Percentiles rank a stretch among this genome's conserved stretches.
phyloP scores from a whole-genome alignment of 139 green algal genomes.

The Nannochloris sp. region DNA sequence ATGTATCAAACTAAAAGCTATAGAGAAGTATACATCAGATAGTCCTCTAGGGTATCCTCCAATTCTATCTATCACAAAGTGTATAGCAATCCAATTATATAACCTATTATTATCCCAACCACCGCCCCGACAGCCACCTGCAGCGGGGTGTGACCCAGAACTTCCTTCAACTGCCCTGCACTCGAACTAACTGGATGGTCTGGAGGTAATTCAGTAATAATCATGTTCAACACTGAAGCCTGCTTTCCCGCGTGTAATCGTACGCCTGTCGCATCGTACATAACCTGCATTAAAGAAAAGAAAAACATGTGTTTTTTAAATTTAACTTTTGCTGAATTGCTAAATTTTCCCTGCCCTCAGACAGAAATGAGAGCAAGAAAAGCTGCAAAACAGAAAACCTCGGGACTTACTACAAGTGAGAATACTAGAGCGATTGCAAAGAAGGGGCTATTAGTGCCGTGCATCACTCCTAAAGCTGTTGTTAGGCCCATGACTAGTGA shows the following conservation, averaged over 20 bases:
- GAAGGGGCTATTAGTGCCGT: slow-evolving; percentile 41
- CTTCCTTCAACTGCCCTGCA: slow-evolving; percentile 47
- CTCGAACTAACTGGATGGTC: slow-evolving; percentile 58
- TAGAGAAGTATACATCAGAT: background rate
- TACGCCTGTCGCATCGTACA: slow-evolving; percentile 95
- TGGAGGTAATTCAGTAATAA: slow-evolving; percentile 66
- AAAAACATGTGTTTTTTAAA: background rate
- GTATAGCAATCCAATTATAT: slow-evolving; percentile 26
- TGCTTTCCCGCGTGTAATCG: slow-evolving; percentile 91
- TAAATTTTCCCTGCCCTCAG: background rate
- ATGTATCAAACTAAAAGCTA: too few species aligned
- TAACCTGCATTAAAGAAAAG: slow-evolving; percentile 25
- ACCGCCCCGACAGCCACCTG: slow-evolving; percentile 40
- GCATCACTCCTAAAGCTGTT: slow-evolving; percentile 49
- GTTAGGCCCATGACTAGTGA: slow-evolving; percentile 59
- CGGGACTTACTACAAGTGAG: slow-evolving; percentile 49
- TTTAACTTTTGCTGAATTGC: background rate
- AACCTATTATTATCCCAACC: slow-evolving; percentile 27
- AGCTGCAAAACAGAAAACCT: too few species aligned
- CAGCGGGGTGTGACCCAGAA: slow-evolving; percentile 70
- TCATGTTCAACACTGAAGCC: slow-evolving; percentile 89
- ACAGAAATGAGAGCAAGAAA: background rate
- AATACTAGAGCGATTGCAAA: slow-evolving; percentile 70
- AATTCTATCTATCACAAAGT: background rate
- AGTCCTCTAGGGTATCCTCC: background rate